These are phyloP conservation scores for Aphanomyces astaci DNA, from an alignment of 352 stramenopile genomes.

Conservation along the genomic window DNA sequence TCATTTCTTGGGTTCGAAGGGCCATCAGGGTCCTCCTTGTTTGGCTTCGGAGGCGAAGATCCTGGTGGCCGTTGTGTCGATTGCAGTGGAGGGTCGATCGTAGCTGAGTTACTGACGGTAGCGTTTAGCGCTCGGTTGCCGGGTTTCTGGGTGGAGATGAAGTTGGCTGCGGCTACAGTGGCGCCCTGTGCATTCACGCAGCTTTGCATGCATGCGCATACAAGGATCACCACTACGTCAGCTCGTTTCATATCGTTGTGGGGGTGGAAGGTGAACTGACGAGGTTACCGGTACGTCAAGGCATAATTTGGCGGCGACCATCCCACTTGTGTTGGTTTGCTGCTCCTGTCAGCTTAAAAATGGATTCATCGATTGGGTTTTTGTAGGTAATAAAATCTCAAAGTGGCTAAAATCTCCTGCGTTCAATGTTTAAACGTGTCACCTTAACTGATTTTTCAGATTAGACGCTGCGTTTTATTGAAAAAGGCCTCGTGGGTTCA, in stretches of 20 bases:
- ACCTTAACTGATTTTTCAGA: too few relatives aligned
- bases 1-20: neutral
- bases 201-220: neutral
- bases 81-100: too few relatives aligned
- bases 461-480: too few relatives aligned
- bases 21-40: neutral
- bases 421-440: too few relatives aligned
- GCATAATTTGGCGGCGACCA: too few relatives aligned
- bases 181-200: neutral
- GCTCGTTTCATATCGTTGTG: neutral
- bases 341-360: neutral
- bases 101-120: neutral
- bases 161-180: neutral
- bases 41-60: neutral
- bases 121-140: too few relatives aligned
- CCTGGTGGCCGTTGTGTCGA: neutral
- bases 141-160: neutral
- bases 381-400: neutral
- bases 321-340: neutral
- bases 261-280: neutral
- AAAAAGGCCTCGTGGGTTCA: too few relatives aligned
- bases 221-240: neutral
- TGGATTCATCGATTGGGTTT: neutral
- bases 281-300: too few relatives aligned
- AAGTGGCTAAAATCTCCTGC: neutral